Evolutionary conservation across 371 early-diverging fungal species (phyloP).

Genomic region (Batrachochytrium dendrobatidis): DNA sequence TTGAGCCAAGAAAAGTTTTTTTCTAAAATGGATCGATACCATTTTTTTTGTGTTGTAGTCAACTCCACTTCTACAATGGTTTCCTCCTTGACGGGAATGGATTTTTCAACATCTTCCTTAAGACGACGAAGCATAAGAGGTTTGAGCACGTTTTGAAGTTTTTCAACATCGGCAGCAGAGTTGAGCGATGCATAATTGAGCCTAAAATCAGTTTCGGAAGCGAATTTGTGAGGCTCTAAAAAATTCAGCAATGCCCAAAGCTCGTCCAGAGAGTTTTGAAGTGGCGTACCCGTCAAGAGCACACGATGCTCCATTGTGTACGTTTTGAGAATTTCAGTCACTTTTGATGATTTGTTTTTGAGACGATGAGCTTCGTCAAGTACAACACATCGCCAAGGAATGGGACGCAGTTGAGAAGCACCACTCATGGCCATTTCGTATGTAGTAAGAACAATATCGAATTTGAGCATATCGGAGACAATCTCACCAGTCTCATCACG

Average conservation of each 20-base stretch:
- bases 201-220: slow-evolving; percentile 62
- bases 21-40: slow-evolving; percentile 91
- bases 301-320: slow-evolving; percentile 67
- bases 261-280: slow-evolving; percentile 91
- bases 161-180: slow-evolving; percentile 71
- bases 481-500: slow-evolving; percentile 33
- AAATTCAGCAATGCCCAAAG: slow-evolving; percentile 89
- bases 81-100: slow-evolving; percentile 90
- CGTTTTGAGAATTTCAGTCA: slow-evolving; percentile 56
- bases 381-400: slow-evolving; percentile 78
- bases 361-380: slow-evolving; percentile 96
- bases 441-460: slow-evolving; percentile 91
- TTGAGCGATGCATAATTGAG: slow-evolving; percentile 66
- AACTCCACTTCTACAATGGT: slow-evolving; percentile 91
- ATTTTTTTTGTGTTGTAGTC: slow-evolving; percentile 82
- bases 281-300: slow-evolving; percentile 84
- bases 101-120: slow-evolving; percentile 97
- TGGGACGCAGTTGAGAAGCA: slow-evolving; percentile 61
- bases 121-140: slow-evolving; percentile 91
- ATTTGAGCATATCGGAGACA: slow-evolving; percentile 53
- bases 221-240: slow-evolving; percentile 74
- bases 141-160: slow-evolving; percentile 74
- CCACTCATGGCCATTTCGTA: slow-evolving; percentile 79
- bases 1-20: slow-evolving; percentile 83
- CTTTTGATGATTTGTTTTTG: slow-evolving; percentile 76